A percentile compares a stretch with the other conserved stretches of the same genome.
phyloP scores from a whole-genome alignment of 805 yeast species.

The Pichia nanzhaoensis region DNA sequence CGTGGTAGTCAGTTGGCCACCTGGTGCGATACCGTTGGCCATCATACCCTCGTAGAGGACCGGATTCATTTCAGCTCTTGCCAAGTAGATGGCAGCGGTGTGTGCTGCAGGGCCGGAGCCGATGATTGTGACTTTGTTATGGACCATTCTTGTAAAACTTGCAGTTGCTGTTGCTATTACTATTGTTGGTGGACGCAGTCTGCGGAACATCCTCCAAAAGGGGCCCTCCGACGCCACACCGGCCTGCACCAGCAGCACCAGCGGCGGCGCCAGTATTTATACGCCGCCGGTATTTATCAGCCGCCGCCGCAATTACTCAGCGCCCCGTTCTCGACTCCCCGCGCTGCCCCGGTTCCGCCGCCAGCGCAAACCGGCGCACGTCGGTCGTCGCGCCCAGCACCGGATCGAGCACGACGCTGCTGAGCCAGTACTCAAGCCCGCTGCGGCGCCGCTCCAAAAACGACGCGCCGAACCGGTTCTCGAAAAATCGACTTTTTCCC shows the following conservation, averaged over 20 bases:
- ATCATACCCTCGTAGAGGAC: constrained; percentile 90
- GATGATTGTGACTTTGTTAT: constrained; percentile 76
- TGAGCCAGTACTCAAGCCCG: constrained; percentile 55
- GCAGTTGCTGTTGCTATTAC: not conserved
- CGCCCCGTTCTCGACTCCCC: not conserved
- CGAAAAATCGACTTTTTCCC: constrained; percentile 33
- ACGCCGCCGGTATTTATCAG: too few species aligned
- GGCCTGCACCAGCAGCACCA: too few species aligned
- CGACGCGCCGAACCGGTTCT: constrained; percentile 22
- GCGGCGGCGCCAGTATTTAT: too few species aligned
- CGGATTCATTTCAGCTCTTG: constrained; percentile 95
- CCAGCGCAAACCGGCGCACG: not conserved
- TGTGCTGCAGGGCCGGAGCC: constrained; percentile 99
- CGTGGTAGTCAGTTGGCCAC: constrained; percentile 98
- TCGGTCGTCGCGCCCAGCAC: constrained; percentile 11
- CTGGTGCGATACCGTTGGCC: constrained; percentile 98
- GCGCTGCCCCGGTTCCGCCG: not conserved
- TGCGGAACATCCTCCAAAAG: too few species aligned
- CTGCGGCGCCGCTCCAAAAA: constrained; percentile 51
- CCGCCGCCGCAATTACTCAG: not conserved
- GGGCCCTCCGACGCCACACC: too few species aligned
- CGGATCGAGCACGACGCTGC: constrained; percentile 47
- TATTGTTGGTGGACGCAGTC: too few species aligned
- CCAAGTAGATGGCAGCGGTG: constrained; percentile 95
- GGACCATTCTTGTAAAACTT: constrained; percentile 49